phyloP scores from a whole-genome alignment of 148 eudicot species.

The Vaccinium vitisidaea region DNA sequence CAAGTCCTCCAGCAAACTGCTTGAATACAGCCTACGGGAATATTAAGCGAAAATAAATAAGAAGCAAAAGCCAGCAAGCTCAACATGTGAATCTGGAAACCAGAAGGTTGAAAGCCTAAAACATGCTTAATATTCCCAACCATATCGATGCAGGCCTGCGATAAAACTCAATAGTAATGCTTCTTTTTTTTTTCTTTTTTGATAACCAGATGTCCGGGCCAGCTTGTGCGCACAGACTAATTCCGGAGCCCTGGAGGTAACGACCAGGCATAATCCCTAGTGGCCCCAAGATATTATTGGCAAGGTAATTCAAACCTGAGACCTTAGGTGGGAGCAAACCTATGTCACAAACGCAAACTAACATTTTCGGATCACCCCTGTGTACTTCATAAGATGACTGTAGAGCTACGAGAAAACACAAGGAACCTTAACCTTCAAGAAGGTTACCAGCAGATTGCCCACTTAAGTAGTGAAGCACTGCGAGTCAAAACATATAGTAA shows the following conservation, averaged over 20 bases:
- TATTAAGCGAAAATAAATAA: background rate
- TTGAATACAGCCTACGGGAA: conserved; percentile 58
- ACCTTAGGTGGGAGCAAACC: background rate
- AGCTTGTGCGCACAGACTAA: too few relatives aligned
- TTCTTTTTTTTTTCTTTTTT: too few relatives aligned
- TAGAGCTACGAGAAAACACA: background rate
- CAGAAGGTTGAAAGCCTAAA: background rate
- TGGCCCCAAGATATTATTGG: too few relatives aligned
- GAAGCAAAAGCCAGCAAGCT: background rate
- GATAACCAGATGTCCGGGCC: too few relatives aligned
- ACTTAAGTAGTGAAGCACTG: background rate
- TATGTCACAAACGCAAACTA: background rate
- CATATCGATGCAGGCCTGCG: background rate
- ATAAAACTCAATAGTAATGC: background rate
- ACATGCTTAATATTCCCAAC: background rate
- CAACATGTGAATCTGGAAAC: background rate
- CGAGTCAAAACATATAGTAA: background rate
- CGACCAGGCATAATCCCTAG: too few relatives aligned
- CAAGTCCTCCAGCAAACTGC: conserved; percentile 60
- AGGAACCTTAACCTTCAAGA: conserved; percentile 1
- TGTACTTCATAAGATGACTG: background rate
- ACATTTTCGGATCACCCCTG: background rate
- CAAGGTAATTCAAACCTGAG: too few relatives aligned
- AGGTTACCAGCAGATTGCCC: background rate
- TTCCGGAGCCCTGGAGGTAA: too few relatives aligned